Evolutionary conservation across 805 yeast species (phyloP), one percentile per base, ranked within the genome.

Genomic region (Candida oleophila): DNA sequence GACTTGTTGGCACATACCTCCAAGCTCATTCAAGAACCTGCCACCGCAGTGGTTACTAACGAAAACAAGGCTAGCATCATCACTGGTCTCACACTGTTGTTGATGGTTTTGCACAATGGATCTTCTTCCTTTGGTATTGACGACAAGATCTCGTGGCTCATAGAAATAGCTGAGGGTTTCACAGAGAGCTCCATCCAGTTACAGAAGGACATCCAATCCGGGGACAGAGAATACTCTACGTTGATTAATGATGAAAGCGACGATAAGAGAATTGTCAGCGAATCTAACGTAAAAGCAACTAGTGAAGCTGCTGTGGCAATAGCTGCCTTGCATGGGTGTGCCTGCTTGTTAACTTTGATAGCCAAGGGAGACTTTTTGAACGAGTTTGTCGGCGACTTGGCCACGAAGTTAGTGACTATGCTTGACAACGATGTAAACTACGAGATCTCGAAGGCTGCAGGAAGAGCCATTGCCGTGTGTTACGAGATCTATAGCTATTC

Each of bases 361-460:
- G 70, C 65, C 39, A 66, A 69, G 48, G 76, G 77, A 2, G 75
- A 69, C 36, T 68, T 54, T 58, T 65, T 69, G 42, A 76, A 74
- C 56, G 74, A 70, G 30, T 42, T 67, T 5, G 54, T 79, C 21
- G 52, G 54, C 22, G 78, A 75, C 33, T 60, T 67, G 20, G 50
- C 72, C 34, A 62, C 74, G 2, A 68, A 73, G 40, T 49, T 77
- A 22, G 61, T 76, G 4, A 74, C 66, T 2, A 64, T 76, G 34
- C 57, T 79, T 16, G 76, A 75, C 45, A 64, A 68, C 39, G 74
- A 65, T 30, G 65, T 67, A 34, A 61, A 55, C 44, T 59, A 71
- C 18, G 80, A 75, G n/a, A 65, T 82, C 8, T 66, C 77, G 20
- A 75, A 77, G 43, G 80, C 87, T 0, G 78, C 80, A 0, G 82